Percentiles rank a stretch among this genome's conserved stretches.
Conservation (phyloP, 345 rosid genomes). For the Streptanthus diversifolius region DNA sequence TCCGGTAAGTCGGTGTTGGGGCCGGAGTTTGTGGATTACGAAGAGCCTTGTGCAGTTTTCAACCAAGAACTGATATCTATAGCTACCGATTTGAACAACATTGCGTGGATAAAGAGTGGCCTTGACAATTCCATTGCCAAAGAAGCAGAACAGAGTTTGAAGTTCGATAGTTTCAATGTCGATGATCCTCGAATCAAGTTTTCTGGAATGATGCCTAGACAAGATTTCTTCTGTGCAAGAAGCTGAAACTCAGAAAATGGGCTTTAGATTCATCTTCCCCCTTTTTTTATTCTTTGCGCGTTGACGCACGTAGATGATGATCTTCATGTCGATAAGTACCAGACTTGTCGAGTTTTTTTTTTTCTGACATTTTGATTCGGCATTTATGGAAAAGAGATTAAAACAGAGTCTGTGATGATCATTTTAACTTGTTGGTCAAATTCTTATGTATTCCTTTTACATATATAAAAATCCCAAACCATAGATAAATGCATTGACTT, state of each 20-base stretch:
- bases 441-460: background rate
- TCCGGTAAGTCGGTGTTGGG: constrained; percentile 53
- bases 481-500: background rate
- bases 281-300: constrained; percentile 15
- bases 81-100: constrained; percentile 80
- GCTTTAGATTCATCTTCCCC: background rate
- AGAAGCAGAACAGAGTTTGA: constrained; percentile 41
- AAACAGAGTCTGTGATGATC: constrained; percentile 16
- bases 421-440: background rate
- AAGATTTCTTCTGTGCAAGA: constrained; percentile 43
- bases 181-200: constrained; percentile 49
- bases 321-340: background rate
- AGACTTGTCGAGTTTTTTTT: background rate
- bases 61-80: constrained; percentile 68
- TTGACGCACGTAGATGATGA: constrained; percentile 13
- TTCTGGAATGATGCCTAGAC: constrained; percentile 49
- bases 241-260: constrained; percentile 46
- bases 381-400: background rate
- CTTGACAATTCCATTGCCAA: constrained; percentile 49
- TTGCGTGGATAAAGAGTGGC: constrained; percentile 81
- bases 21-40: constrained; percentile 77
- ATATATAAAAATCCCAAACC: background rate
- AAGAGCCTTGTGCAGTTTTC: constrained; percentile 53
- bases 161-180: constrained; percentile 31
- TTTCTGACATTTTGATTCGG: constrained; percentile 3